A percentile compares a stretch with the other conserved stretches of the same genome.
These are phyloP conservation scores for Paspalum vaginatum DNA, from an alignment of 176 grass and related monocot genomes.

Conservation along the genomic window DNA sequence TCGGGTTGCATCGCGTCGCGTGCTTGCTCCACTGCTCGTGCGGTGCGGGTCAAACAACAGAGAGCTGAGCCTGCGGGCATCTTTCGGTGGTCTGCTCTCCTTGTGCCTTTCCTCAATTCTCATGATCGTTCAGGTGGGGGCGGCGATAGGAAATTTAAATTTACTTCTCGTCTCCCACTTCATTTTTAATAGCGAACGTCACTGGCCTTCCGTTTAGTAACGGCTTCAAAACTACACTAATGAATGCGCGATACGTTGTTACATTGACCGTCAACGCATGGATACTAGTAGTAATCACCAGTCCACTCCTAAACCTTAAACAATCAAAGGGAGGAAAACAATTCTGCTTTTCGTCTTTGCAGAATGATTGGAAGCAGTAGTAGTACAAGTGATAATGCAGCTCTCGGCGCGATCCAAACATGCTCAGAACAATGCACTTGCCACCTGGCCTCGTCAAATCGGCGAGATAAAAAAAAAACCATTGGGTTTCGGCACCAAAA, in stretches of 20 bases:
- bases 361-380: neutral
- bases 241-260: neutral
- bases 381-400: neutral
- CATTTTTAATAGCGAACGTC: neutral
- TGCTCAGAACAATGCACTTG: too few relatives aligned
- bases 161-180: neutral
- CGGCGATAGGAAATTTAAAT: neutral
- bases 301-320: neutral
- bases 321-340: neutral
- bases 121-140: slow-evolving; percentile 29
- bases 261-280: slow-evolving; percentile 38
- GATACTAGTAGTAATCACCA: neutral
- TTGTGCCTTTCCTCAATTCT: neutral
- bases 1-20: neutral
- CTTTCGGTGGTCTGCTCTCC: slow-evolving; percentile 15
- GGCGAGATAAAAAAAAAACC: too few relatives aligned
- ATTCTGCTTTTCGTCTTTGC: neutral
- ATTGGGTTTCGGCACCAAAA: too few relatives aligned
- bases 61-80: slow-evolving; percentile 4
- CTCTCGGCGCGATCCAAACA: neutral
- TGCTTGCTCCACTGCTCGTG: neutral
- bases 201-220: neutral
- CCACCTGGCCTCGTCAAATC: too few relatives aligned
- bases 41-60: neutral
- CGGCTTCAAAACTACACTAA: neutral